A percentile compares a stretch with the other conserved stretches of the same genome.
phyloP scores from a whole-genome alignment of 805 yeast species.

The Candida gorgasii region DNA sequence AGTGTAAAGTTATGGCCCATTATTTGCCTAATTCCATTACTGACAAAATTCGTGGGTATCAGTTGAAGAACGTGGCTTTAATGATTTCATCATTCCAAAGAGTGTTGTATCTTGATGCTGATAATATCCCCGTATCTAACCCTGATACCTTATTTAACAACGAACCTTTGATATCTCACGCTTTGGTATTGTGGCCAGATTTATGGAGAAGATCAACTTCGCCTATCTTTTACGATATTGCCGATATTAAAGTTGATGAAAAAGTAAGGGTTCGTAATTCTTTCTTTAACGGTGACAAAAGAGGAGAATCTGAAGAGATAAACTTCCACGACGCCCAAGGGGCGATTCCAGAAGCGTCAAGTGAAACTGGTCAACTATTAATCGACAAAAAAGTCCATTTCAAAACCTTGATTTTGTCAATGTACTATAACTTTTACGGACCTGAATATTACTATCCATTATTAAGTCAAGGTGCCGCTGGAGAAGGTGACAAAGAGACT shows the following conservation, averaged over 20 bases:
- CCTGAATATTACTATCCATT: constrained; percentile 39
- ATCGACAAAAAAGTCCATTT: constrained; percentile 35
- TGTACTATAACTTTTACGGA: constrained; percentile 41
- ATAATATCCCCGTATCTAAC: constrained; percentile 36
- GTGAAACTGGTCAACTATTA: constrained; percentile 42
- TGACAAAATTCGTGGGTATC: constrained; percentile 29
- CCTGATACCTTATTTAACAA: constrained; percentile 37
- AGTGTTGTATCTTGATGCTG: constrained; percentile 40
- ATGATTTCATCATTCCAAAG: constrained; percentile 37
- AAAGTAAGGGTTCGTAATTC: constrained; percentile 25
- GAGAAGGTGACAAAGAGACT: constrained; percentile 46
- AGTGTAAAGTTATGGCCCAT: constrained; percentile 51
- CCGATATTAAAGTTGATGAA: constrained; percentile 26
- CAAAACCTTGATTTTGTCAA: constrained; percentile 31
- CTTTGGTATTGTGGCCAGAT: constrained; percentile 43
- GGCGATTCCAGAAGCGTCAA: constrained; percentile 46
- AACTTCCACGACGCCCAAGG: constrained; percentile 60
- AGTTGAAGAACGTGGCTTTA: constrained; percentile 38
- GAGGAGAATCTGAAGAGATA: constrained; percentile 23
- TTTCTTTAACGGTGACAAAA: constrained; percentile 26
- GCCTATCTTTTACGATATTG: constrained; percentile 36
- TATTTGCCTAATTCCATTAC: constrained; percentile 26
- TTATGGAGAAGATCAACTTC: constrained; percentile 43
- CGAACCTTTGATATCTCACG: constrained; percentile 29
- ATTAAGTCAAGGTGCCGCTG: constrained; percentile 43